These are phyloP conservation scores for Euphrasia arctica DNA, from an alignment of 305 asterid genomes.

Conservation along the genomic window DNA sequence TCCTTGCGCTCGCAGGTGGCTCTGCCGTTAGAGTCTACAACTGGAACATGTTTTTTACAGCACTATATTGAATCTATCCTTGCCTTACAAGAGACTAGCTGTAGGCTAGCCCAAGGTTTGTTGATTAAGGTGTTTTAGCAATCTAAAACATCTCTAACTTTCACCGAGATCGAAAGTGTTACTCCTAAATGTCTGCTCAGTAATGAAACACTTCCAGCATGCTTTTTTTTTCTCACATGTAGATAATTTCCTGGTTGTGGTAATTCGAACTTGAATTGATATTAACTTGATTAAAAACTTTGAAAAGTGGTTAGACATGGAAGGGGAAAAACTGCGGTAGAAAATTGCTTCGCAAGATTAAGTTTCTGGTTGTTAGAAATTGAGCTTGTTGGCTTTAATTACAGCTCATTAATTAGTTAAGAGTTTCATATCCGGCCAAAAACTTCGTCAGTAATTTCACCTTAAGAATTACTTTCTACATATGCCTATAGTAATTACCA, in stretches of 20 bases:
- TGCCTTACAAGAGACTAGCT: slow-evolving; percentile 87
- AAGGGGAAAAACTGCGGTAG: no score
- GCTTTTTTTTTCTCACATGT: no score
- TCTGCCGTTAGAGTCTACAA: slow-evolving; percentile 78
- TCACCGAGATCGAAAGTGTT: slow-evolving; percentile 16
- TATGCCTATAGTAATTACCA: neutral
- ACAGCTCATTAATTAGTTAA: slow-evolving; percentile 2
- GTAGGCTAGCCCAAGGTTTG: slow-evolving; percentile 69
- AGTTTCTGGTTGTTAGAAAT: no score
- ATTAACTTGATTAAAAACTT: no score
- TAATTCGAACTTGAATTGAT: no score
- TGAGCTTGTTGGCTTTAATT: slow-evolving; percentile 14
- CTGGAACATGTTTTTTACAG: slow-evolving; percentile 88
- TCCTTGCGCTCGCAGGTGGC: slow-evolving; percentile 67
- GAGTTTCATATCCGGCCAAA: neutral
- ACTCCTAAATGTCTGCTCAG: neutral
- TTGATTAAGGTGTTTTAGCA: slow-evolving; percentile 25
- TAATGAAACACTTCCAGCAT: no score
- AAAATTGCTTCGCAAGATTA: no score
- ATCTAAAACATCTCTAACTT: slow-evolving; percentile 17
- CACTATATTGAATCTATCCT: slow-evolving; percentile 85
- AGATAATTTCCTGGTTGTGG: no score
- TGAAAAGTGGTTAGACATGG: no score
- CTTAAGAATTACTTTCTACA: slow-evolving; percentile 10
- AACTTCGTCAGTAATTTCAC: neutral